Base-by-base conservation (phyloP, 1,284 basidiomycete species). In the Fomitopsis schrenkii region DNA sequence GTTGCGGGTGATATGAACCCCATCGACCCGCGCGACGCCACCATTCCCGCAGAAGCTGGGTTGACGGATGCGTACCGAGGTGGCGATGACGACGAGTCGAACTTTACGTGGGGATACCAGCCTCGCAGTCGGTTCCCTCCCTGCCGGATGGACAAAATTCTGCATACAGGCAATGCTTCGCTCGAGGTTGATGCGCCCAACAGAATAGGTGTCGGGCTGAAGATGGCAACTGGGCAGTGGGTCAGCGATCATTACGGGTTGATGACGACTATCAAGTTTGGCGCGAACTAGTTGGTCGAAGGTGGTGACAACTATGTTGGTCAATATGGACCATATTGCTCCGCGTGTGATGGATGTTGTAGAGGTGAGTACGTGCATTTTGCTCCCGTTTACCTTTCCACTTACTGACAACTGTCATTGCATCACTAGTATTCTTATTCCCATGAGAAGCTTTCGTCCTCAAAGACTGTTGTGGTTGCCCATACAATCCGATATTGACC, bases 1-100 rank as follows among this genome's bases (percentile, higher is more conserved):
- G 80, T 89, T 44, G 80, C 79, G 0, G 88, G 88, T 0, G 88
- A 90, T 66, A 88, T 90, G 85, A 90, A 90, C 65, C 78, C 84
- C 50, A 84, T 90, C 58, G 74, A 73, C 14, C 66, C 74, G 0
- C 70, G 72, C 17, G 88, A 90, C 60, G 63, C 64, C 52, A 63
- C 60, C 28, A 72, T 83, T 36, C 77, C 80, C 15, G 71, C 67
- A 41, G 71, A 76, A 5, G 74, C 80, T 0, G 82, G 82, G 40
- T 68, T 91, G 67, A 57, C 60, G 56, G 88, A 91, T 66, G 83
- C 85, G 45, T 88, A 74, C 62, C 72, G 67, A 3, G 72, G 72
- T 5, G 62, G 65, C 9, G 71, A 73, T 14, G 70, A 70, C 2
- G 80, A 82, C 40, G 73, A 77, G 30, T 71, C 75, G 0, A 82